phyloP scores from a whole-genome alignment of 2,329 filamentous ascomycete species.

The Emergomyces pasteurianus region DNA sequence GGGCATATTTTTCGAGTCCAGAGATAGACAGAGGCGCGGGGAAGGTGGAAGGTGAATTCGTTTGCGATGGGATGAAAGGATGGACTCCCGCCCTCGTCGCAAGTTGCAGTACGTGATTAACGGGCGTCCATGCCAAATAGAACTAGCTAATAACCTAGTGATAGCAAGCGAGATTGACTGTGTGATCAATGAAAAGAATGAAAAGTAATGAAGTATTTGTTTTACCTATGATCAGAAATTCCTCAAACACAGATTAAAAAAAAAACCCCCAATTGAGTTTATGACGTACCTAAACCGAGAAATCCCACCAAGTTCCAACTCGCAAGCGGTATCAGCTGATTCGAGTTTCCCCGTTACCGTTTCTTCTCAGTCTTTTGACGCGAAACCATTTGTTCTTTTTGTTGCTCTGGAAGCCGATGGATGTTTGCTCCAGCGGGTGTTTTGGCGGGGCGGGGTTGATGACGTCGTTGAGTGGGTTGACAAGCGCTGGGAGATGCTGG shows the following conservation, averaged over 20 bases:
- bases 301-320: no score
- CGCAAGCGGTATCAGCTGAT: no score
- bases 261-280: no score
- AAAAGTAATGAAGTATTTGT: neutral
- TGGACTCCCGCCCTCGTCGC: neutral
- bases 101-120: neutral
- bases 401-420: neutral
- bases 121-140: neutral
- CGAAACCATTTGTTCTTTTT: no score
- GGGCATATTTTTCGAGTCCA: neutral
- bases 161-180: neutral
- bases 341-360: no score
- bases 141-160: neutral
- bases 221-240: no score
- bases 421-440: neutral
- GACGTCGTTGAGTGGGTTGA: constrained; percentile 5
- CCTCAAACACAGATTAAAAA: no score
- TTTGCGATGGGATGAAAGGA: neutral
- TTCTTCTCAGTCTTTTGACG: no score
- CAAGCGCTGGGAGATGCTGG: neutral
- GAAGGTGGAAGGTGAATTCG: neutral
- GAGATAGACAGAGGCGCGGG: neutral
- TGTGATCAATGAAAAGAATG: neutral
- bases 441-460: neutral
- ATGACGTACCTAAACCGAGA: no score